These are phyloP conservation scores for Pelargonium australe DNA, from an alignment of 441 rosid species.

Conservation along the genomic window DNA sequence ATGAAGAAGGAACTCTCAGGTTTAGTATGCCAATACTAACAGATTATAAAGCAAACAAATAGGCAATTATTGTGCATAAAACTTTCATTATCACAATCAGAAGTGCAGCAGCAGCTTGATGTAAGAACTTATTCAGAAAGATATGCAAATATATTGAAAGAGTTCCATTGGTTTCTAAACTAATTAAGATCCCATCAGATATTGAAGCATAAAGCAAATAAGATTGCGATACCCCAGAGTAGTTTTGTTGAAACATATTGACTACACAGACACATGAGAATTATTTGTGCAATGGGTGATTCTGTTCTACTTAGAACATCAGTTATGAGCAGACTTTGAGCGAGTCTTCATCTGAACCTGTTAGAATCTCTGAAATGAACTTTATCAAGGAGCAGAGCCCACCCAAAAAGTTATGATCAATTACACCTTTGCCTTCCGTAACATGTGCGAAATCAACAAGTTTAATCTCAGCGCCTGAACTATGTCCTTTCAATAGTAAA, in stretches of 20 bases:
- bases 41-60: too few species aligned
- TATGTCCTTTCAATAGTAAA: constrained; percentile 27
- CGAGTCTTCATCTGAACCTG: constrained; percentile 36
- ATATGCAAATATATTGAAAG: background rate
- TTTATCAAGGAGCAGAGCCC: constrained; percentile 89
- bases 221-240: background rate
- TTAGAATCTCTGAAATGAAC: constrained; percentile 60
- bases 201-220: too few species aligned
- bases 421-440: constrained; percentile 63
- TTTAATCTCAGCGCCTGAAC: constrained; percentile 43
- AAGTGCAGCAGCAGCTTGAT: too few species aligned
- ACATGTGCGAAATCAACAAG: constrained; percentile 97
- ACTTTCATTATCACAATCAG: too few species aligned
- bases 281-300: background rate
- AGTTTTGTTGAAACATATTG: background rate
- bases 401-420: constrained; percentile 94
- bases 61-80: too few species aligned
- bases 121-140: too few species aligned
- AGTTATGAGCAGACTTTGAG: constrained; percentile 20
- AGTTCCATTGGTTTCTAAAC: too few species aligned
- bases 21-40: too few species aligned
- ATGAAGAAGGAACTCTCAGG: too few species aligned
- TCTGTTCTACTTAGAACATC: constrained; percentile 18
- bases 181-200: too few species aligned
- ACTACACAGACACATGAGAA: background rate